Conservation (phyloP, 345 rosid species). For the Murraya paniculata region DNA sequence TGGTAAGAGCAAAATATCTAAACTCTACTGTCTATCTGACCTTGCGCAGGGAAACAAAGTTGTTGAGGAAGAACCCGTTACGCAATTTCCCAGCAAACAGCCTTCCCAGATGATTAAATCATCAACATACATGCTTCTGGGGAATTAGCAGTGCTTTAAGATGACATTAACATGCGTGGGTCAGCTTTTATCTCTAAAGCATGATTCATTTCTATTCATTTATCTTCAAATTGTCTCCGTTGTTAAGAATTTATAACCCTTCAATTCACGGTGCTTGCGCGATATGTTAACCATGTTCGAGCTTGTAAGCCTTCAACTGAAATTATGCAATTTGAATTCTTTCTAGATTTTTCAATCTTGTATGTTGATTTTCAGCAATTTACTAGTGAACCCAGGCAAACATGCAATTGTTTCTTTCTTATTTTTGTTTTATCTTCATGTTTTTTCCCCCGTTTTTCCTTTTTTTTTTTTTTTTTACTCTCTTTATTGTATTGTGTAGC, state of each 20-base stretch:
- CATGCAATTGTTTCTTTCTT: not conserved
- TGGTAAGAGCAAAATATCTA: not conserved
- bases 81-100: constrained; percentile 73
- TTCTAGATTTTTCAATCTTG: not conserved
- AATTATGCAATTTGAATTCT: not conserved
- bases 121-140: not conserved
- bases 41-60: constrained; percentile 63
- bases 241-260: not conserved
- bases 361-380: not conserved
- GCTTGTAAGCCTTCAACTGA: not conserved
- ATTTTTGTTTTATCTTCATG: too few relatives aligned
- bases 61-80: constrained; percentile 73
- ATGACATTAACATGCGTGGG: not conserved
- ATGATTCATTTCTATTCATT: constrained; percentile 4
- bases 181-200: constrained; percentile 56
- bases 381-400: not conserved
- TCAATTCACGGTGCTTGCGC: not conserved
- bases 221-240: not conserved
- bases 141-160: not conserved
- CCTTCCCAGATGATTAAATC: constrained; percentile 56
- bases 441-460: too few relatives aligned
- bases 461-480: too few relatives aligned
- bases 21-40: not conserved
- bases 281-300: not conserved
- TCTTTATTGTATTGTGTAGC: too few relatives aligned